These are phyloP conservation scores for Oryza glaberrima DNA, from an alignment of 176 grass and related monocot genomes.

Conservation along the genomic window DNA sequence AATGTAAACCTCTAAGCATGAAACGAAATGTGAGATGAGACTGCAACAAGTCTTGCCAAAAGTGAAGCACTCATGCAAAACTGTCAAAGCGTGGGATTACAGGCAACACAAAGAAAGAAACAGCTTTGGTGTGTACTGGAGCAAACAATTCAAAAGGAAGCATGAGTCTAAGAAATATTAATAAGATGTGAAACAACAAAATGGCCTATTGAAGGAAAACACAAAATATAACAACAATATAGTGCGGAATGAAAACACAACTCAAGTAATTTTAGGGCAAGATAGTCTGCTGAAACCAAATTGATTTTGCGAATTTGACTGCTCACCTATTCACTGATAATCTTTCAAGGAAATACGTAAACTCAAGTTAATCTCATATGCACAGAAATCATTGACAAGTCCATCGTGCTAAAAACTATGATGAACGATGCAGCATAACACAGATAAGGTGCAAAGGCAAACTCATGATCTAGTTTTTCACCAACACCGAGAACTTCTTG, in stretches of 20 bases:
- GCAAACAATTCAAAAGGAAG: slow-evolving; percentile 5
- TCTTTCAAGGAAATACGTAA: neutral
- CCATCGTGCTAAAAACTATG: neutral
- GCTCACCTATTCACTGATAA: neutral
- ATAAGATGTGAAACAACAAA: slow-evolving; percentile 1
- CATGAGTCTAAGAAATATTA: neutral
- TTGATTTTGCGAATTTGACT: neutral
- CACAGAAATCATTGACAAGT: slow-evolving; percentile 21
- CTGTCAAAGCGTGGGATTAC: neutral
- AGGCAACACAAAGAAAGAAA: neutral
- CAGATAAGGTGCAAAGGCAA: slow-evolving; percentile 19
- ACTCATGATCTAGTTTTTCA: slow-evolving; percentile 93
- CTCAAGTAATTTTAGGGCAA: neutral
- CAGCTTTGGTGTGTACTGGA: neutral
- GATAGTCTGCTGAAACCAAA: slow-evolving; percentile 15
- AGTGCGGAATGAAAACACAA: neutral
- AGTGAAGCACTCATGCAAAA: neutral
- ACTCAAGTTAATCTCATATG: slow-evolving; percentile 4
- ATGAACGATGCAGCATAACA: slow-evolving; percentile 5
- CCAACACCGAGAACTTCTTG: slow-evolving; percentile 98
- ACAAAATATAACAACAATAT: neutral
- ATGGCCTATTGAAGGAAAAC: neutral
- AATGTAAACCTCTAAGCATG: neutral
- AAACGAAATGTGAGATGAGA: neutral
- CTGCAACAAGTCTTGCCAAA: neutral